Evolutionary conservation across 2,329 filamentous ascomycete genomes (phyloP).

Genomic region (Colletotrichum sp.): DNA sequence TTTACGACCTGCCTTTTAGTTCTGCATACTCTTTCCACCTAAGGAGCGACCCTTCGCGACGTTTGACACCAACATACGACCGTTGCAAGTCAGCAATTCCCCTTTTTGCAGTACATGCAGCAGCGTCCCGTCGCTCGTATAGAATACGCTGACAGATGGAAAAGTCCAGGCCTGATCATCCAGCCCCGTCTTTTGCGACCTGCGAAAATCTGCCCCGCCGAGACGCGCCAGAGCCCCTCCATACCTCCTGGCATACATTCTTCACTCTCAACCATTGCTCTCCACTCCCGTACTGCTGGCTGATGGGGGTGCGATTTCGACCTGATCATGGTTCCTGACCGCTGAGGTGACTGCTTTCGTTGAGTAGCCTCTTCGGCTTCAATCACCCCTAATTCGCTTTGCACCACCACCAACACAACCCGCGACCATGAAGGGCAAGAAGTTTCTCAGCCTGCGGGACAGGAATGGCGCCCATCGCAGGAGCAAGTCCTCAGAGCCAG

Average conservation of each 20-base stretch:
- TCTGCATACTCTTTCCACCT: neutral
- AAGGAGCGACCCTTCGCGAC: neutral
- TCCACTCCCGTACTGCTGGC: constrained; percentile 16
- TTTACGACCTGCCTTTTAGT: neutral
- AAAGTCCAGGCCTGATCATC: neutral
- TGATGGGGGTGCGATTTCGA: constrained; percentile 17
- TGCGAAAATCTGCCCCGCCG: constrained; percentile 22
- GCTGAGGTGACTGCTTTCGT: constrained; percentile 9
- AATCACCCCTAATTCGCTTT: neutral
- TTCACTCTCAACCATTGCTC: constrained; percentile 6
- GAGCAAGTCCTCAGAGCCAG: constrained; percentile 60
- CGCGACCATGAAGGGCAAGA: constrained; percentile 61
- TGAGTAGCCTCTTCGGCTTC: constrained; percentile 4
- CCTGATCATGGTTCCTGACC: constrained; percentile 12
- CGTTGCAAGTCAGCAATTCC: neutral
- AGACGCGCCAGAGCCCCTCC: constrained; percentile 18
- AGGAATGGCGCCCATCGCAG: constrained; percentile 61
- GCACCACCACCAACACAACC: neutral
- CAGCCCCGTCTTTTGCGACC: constrained; percentile 20
- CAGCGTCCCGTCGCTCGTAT: neutral
- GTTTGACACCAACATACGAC: neutral
- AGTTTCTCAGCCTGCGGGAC: constrained; percentile 75
- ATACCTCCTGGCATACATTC: constrained; percentile 18
- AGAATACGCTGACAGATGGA: neutral
- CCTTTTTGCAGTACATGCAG: neutral